Evolutionary conservation across 495 filamentous ascomycete genomes (phyloP).

Genomic region (Hypoxylon rickii): DNA sequence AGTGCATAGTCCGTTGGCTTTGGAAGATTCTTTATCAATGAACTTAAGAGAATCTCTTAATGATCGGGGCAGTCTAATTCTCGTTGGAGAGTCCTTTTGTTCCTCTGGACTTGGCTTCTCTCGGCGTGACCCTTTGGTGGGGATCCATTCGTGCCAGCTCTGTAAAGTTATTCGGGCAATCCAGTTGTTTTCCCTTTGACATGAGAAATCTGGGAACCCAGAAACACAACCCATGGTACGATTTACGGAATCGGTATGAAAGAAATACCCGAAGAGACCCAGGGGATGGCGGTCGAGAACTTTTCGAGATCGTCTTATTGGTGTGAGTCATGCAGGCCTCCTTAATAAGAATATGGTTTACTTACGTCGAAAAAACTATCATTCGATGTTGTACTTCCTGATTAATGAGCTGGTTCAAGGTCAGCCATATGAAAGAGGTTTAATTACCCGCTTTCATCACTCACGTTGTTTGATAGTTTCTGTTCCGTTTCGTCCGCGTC

Average conservation of each 20-base stretch:
- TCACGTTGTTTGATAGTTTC: constrained; percentile 9
- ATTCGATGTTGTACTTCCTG: constrained; percentile 10
- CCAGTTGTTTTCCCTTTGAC: constrained; percentile 10
- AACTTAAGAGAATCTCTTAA: background rate
- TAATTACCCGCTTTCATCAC: background rate
- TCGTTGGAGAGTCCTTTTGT: background rate
- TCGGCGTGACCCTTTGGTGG: background rate
- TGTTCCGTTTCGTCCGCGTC: background rate
- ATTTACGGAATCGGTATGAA: background rate
- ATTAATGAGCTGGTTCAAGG: constrained; percentile 14
- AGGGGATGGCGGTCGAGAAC: background rate
- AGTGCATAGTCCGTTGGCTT: background rate
- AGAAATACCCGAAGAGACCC: background rate
- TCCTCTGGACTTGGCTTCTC: background rate
- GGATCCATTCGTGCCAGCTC: background rate
- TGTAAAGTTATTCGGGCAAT: constrained; percentile 8
- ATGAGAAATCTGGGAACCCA: constrained; percentile 10
- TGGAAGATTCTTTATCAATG: background rate
- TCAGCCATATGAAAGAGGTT: no score
- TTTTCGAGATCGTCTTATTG: background rate
- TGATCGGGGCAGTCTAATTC: background rate
- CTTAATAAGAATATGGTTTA: background rate
- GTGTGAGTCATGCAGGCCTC: no score
- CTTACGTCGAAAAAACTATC: constrained; percentile 3
- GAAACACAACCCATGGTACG: background rate